Base-by-base conservation (phyloP, 2,329 filamentous ascomycete species). In the Colletotrichum horii region DNA sequence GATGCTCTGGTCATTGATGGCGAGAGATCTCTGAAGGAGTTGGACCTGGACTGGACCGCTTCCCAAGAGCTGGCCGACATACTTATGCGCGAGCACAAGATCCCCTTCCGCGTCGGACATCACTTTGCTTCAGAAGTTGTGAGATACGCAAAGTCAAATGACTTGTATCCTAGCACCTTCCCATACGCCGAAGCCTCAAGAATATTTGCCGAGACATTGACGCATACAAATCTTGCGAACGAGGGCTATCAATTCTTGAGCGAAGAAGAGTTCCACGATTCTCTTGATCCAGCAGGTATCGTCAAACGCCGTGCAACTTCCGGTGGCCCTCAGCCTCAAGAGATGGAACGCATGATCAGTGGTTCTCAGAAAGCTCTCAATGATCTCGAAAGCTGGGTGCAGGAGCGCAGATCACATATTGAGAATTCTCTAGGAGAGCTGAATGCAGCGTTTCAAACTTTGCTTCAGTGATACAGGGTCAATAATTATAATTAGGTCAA, bases 101-200 rank as follows among this genome's bases (percentile, higher is more conserved):
- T 76, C 22, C 74, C 74, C 2, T 76, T 76, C 14, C 70, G 74
- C 55, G 65, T 76, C 8, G 74, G 74, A 7, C 74, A 76, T 8
- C 74, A 76, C 65, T 76, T 76, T 38, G 74, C 74, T n/a, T 76
- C 74, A 8, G 64, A 74, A 24, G 64, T 65, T 16, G 74, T 76
- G 8, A 76, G 58, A 52, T 52, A 61, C 8, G 74, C 74, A 22
- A 76, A 76, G 22, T 22, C 28, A 3, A 15, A 60, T 3, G 65
- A 52, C 3, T 12, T 76, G 11, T 34, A 34, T 12, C 74, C 74
- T 3, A 76, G 74, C 43, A 32, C 15, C 6, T 76, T 76, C 9
- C 70, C 74, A 2, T 74, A 74, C 26, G 28, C 74, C 0, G 58
- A 76, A 12, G 70, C 74, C 6, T 48, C 32, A 24, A 74, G 48